phyloP scores from a whole-genome alignment of 2,329 filamentous ascomycete species.

The Aschersonia sp. region DNA sequence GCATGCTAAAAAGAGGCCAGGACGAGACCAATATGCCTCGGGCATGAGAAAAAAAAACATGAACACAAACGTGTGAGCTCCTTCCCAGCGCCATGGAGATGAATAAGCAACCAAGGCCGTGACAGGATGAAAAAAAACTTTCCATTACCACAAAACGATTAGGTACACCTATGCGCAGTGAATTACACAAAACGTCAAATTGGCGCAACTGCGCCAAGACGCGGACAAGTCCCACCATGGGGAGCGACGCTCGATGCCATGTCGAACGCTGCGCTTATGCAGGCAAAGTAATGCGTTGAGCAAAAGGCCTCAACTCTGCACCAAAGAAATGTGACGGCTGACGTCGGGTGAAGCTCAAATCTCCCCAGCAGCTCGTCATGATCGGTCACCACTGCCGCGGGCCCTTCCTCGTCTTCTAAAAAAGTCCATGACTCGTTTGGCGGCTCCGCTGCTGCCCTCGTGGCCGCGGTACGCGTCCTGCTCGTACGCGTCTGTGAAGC shows the following conservation, averaged over 20 bases:
- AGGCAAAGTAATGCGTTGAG: background rate
- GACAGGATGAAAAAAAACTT: too few relatives aligned
- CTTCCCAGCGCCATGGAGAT: too few relatives aligned
- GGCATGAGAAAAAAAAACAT: too few relatives aligned
- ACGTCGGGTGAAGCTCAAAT: background rate
- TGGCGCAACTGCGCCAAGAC: background rate
- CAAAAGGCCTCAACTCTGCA: background rate
- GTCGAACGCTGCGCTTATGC: too few relatives aligned
- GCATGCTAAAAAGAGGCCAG: too few relatives aligned
- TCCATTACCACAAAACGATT: background rate
- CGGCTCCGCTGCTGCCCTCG: constrained; percentile 72
- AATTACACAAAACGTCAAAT: background rate
- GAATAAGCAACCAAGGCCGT: too few relatives aligned
- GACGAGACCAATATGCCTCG: too few relatives aligned
- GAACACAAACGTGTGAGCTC: too few relatives aligned
- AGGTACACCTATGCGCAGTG: background rate
- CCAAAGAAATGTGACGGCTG: background rate
- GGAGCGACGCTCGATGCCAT: too few relatives aligned
- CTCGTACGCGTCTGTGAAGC: constrained; percentile 83
- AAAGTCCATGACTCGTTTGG: constrained; percentile 94
- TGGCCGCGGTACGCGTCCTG: constrained; percentile 52
- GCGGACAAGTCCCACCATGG: too few relatives aligned
- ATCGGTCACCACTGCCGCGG: constrained; percentile 42
- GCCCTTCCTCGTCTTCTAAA: constrained; percentile 79
- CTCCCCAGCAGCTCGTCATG: background rate